These are phyloP conservation scores for Chlorella sp. DNA, from an alignment of 139 green algal genomes.

Conservation along the genomic window DNA sequence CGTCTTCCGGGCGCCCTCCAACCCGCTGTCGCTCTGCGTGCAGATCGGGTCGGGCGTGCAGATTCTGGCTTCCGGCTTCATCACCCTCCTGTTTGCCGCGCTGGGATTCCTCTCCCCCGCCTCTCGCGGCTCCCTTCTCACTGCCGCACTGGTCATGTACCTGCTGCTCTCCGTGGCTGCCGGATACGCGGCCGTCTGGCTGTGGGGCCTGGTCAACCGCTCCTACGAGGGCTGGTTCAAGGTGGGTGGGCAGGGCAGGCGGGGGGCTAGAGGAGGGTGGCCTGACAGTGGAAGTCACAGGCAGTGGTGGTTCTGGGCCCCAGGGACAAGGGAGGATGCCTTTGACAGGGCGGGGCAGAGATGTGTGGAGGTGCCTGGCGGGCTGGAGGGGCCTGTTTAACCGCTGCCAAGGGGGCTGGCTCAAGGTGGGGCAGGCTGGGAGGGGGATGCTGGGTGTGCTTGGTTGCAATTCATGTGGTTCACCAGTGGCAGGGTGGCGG, in stretches of 20 bases:
- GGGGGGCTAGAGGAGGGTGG: too few relatives aligned
- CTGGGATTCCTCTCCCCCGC: slow-evolving; percentile 96
- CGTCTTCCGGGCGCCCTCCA: slow-evolving; percentile 87
- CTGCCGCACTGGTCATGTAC: slow-evolving; percentile 84
- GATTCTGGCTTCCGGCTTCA: slow-evolving; percentile 76
- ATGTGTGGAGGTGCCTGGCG: too few relatives aligned
- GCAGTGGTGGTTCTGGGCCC: too few relatives aligned
- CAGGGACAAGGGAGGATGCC: too few relatives aligned
- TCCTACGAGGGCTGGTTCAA: slow-evolving; percentile 49
- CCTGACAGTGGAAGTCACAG: too few relatives aligned
- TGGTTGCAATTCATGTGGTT: background rate
- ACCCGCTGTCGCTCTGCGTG: slow-evolving; percentile 72
- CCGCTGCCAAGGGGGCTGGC: slow-evolving; percentile 57
- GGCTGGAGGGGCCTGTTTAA: slow-evolving; percentile 88
- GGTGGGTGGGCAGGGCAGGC: slow-evolving; percentile 27
- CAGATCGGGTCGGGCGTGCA: slow-evolving; percentile 91
- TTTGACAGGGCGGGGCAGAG: too few relatives aligned
- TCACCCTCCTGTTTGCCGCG: slow-evolving; percentile 91
- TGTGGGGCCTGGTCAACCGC: slow-evolving; percentile 89
- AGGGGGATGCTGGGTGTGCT: background rate
- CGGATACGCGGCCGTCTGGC: slow-evolving; percentile 75
- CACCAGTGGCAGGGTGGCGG: too few relatives aligned
- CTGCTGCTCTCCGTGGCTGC: slow-evolving; percentile 79
- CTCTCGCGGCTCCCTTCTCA: slow-evolving; percentile 88
- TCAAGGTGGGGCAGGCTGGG: slow-evolving; percentile 36